Base-by-base conservation (phyloP, 768 basidiomycete genomes). In the Ramaria sp. region DNA sequence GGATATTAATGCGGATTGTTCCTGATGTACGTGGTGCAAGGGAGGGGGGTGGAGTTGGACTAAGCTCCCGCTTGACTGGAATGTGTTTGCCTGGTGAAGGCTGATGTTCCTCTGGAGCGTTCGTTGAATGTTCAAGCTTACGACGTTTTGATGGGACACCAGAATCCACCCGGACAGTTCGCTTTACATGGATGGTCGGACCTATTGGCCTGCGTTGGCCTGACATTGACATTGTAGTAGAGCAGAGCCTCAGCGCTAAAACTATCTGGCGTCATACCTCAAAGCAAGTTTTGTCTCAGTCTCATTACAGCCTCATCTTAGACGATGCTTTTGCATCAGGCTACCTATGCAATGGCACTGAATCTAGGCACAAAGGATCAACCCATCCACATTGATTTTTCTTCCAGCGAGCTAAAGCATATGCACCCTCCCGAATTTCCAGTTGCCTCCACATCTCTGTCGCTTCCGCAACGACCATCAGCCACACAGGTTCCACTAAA, bases 11-110 rank as follows among this genome's bases (percentile, higher is more conserved):
- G 34, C 24, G 34, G 18, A 30, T 22, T 24, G 45, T 47, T 20
- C 53, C 53, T 27, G 53, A 47, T 16, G 32, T 24, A 24, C 45
- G 28, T 37, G 30, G 53, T 12, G 32, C 39, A 20, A 47, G 28
- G 9, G 43, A 47, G 24, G 41, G 27, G 4, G 28, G 41, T n/a
- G 53, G 42, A 32, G 43, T 20, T 10, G 53, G 53, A 30, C 53
- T 55, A 15, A 22, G 53, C 34, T 55, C 53, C 27, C 44, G 53
- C 42, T 55, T 55, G 12, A 53, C 28, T 47, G 20, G 5, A 24
- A 34, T 8, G 32, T 34, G 3, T 1, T 3, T 34, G 8, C 9
- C 32, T 2, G 38, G 20, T 34, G 27, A 30, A 41, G 20, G n/a
- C n/a, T n/a, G n/a, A n/a, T n/a, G 5, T 22, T 20, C 38, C 20